Conservation (phyloP, 2,329 filamentous ascomycete genomes). For the Fusarium chaquense region DNA sequence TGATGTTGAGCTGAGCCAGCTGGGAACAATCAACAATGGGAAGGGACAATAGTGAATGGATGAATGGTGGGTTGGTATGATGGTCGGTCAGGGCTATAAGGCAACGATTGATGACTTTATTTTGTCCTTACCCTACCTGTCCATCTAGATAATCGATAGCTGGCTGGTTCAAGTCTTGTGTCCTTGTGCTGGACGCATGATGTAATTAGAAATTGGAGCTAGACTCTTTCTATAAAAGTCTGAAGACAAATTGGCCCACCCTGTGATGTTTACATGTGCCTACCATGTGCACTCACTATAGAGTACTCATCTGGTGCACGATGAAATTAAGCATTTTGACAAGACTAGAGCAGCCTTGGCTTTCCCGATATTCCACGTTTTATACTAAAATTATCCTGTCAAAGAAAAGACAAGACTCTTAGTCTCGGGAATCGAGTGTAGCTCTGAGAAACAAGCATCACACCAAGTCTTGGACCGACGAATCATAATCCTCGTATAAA, state of each 20-base stretch:
- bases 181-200: background rate
- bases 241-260: background rate
- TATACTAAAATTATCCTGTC: constrained; percentile 26
- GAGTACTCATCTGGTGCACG: background rate
- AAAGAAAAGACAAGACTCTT: constrained; percentile 15
- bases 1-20: background rate
- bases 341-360: background rate
- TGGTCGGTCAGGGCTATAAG: background rate
- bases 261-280: background rate
- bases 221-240: background rate
- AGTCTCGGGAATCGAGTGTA: constrained; percentile 8
- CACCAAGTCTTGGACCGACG: background rate
- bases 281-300: background rate
- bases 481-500: background rate
- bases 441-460: constrained; percentile 22
- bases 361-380: background rate
- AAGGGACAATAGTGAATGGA: background rate
- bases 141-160: too few relatives aligned
- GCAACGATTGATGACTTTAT: constrained; percentile 2
- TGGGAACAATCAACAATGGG: background rate
- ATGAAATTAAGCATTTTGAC: background rate
- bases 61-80: background rate
- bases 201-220: background rate
- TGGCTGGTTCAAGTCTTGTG: too few relatives aligned
- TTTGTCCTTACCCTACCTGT: background rate